These are phyloP conservation scores for Heterobasidion occidentale DNA, from an alignment of 1,284 basidiomycete genomes.

Conservation along the genomic window DNA sequence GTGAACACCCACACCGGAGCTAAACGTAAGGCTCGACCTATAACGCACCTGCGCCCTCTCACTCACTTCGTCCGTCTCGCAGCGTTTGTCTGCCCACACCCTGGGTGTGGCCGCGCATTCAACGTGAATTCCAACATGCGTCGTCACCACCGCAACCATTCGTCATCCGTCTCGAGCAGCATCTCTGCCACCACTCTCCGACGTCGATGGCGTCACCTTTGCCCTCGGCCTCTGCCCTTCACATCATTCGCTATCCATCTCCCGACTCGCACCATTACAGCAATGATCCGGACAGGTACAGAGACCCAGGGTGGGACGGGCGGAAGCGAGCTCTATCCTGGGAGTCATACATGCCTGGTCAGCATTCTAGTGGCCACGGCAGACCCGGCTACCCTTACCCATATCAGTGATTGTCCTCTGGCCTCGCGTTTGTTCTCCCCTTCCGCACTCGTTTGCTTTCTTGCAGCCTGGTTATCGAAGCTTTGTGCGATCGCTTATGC, in stretches of 20 bases:
- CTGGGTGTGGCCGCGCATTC: slow-evolving; percentile 66
- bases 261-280: background rate
- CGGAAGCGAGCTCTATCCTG: background rate
- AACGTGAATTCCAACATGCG: slow-evolving; percentile 81
- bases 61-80: slow-evolving; percentile 4
- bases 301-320: background rate
- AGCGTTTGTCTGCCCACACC: slow-evolving; percentile 70
- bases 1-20: slow-evolving; percentile 73
- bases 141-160: slow-evolving; percentile 65
- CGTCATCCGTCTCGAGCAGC: background rate
- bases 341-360: background rate
- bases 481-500: no score
- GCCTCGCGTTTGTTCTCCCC: no score
- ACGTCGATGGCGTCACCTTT: background rate
- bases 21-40: slow-evolving; percentile 44
- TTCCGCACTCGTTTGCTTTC: no score
- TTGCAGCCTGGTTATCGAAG: no score
- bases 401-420: no score
- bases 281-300: no score
- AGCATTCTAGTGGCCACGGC: background rate
- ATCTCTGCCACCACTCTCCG: background rate
- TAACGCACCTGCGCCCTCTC: background rate
- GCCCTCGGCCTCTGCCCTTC: background rate
- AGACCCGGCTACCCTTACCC: no score
- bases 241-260: background rate